Percentiles rank a stretch among this genome's conserved stretches.
Conservation (phyloP, 257 asterid genomes). For the Solanum chaucha region DNA sequence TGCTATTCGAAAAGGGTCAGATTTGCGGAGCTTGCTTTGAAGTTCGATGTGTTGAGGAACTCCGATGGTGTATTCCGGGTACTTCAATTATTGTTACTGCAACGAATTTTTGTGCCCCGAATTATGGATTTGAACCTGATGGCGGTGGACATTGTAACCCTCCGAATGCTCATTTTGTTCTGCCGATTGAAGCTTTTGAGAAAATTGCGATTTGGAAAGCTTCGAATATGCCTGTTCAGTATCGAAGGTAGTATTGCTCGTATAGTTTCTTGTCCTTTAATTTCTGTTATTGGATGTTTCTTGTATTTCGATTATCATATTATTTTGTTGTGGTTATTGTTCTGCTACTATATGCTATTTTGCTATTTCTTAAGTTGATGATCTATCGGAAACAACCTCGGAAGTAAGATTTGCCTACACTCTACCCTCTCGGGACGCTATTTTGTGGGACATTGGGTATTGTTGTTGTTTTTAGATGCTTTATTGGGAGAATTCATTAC, state of each 20-base stretch:
- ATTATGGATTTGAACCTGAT: conserved; percentile 63
- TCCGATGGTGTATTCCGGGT: conserved; percentile 96
- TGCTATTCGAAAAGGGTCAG: conserved; percentile 76
- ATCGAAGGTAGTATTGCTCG: conserved; percentile 28
- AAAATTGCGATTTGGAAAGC: conserved; percentile 96
- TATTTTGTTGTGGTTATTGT: not conserved
- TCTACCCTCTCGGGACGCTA: not conserved
- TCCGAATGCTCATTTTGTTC: conserved; percentile 84
- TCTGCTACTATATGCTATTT: not conserved
- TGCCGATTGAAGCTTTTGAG: conserved; percentile 86
- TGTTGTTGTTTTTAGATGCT: not conserved
- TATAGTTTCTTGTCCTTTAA: not conserved
- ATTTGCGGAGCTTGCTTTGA: conserved; percentile 96
- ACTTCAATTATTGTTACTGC: conserved; percentile 85
- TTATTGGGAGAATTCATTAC: not conserved
- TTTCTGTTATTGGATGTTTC: not conserved
- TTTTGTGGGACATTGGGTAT: not conserved
- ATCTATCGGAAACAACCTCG: not conserved
- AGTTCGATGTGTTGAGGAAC: conserved; percentile 74
- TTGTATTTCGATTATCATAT: not conserved
- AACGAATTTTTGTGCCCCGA: conserved; percentile 96
- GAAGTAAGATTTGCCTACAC: not conserved
- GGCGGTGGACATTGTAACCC: conserved; percentile 92
- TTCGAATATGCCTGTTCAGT: conserved; percentile 75
- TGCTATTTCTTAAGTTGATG: not conserved